Evolutionary conservation across 192 early-diverging fungal genomes (phyloP).

Genomic region (Entomortierella chlamydospora): DNA sequence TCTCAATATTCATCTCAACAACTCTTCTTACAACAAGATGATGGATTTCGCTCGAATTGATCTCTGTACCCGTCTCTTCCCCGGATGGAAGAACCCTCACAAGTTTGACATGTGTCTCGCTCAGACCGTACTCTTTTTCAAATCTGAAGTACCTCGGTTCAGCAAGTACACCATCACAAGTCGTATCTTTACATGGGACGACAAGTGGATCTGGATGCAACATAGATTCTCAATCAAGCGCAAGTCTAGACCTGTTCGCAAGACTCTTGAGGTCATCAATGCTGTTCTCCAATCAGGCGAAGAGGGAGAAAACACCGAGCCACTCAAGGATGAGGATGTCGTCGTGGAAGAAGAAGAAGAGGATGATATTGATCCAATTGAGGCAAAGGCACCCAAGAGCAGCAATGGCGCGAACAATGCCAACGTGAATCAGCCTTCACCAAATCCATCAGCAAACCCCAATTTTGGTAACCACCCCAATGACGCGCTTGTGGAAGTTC

Average conservation of each 20-base stretch:
- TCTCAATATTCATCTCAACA: slow-evolving; percentile 64
- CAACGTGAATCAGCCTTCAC: too few species aligned
- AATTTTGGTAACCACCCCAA: slow-evolving; percentile 27
- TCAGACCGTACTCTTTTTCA: slow-evolving; percentile 58
- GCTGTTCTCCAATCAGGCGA: neutral
- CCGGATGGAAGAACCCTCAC: slow-evolving; percentile 35
- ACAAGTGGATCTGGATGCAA: slow-evolving; percentile 65
- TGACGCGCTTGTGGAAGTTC: slow-evolving; percentile 18
- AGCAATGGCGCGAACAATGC: neutral
- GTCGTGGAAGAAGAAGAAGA: slow-evolving; percentile 52
- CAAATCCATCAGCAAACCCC: neutral
- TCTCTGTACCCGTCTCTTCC: slow-evolving; percentile 40
- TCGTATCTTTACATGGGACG: slow-evolving; percentile 63
- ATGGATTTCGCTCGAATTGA: slow-evolving; percentile 63
- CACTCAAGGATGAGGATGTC: slow-evolving; percentile 27
- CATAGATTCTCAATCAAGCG: slow-evolving; percentile 56
- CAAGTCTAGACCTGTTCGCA: slow-evolving; percentile 14
- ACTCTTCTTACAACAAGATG: slow-evolving; percentile 64
- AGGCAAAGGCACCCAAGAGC: slow-evolving; percentile 20
- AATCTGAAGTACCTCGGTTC: slow-evolving; percentile 61
- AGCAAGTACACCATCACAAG: slow-evolving; percentile 59
- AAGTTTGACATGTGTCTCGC: slow-evolving; percentile 49
- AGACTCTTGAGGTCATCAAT: slow-evolving; percentile 9
- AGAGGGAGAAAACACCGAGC: neutral
- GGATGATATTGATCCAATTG: slow-evolving; percentile 51